Conservation (phyloP, 805 yeast species). For the Grigorovia humatica region DNA sequence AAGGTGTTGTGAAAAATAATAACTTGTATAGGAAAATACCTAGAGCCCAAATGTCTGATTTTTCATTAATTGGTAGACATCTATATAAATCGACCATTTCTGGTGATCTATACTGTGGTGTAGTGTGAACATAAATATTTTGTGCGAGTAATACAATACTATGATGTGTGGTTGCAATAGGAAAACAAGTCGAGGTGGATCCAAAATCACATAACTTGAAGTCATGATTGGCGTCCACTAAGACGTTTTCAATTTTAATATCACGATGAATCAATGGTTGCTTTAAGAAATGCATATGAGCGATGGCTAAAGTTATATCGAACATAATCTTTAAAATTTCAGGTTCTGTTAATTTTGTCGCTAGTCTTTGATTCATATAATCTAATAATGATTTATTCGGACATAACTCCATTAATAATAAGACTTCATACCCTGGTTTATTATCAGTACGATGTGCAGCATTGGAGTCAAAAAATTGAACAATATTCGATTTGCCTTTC, state of each 20-base stretch:
- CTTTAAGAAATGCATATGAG: slow-evolving; percentile 70
- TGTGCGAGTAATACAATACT: slow-evolving; percentile 68
- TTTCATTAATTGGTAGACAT: slow-evolving; percentile 80
- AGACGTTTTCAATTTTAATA: slow-evolving; percentile 87
- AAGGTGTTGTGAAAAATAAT: slow-evolving; percentile 90
- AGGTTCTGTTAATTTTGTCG: slow-evolving; percentile 63
- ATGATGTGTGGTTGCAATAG: slow-evolving; percentile 66
- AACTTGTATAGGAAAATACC: slow-evolving; percentile 86
- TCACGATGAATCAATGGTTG: slow-evolving; percentile 83
- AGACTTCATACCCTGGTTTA: slow-evolving; percentile 61
- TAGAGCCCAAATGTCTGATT: slow-evolving; percentile 93
- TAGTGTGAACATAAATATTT: slow-evolving; percentile 83
- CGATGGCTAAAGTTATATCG: slow-evolving; percentile 73
- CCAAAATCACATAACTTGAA: slow-evolving; percentile 94
- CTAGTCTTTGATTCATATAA: slow-evolving; percentile 78
- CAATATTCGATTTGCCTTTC: slow-evolving; percentile 47
- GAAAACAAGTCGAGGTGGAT: slow-evolving; percentile 47
- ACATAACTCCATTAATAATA: slow-evolving; percentile 89
- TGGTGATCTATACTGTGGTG: slow-evolving; percentile 92
- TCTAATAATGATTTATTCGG: slow-evolving; percentile 83
- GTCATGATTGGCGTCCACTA: slow-evolving; percentile 56
- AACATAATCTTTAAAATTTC: slow-evolving; percentile 78
- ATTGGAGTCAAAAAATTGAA: slow-evolving; percentile 64
- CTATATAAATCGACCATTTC: slow-evolving; percentile 89
- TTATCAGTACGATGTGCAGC: slow-evolving; percentile 34